Evolutionary conservation across 2,329 filamentous ascomycete genomes (phyloP).

Genomic region (Aspergillus viridinutans): DNA sequence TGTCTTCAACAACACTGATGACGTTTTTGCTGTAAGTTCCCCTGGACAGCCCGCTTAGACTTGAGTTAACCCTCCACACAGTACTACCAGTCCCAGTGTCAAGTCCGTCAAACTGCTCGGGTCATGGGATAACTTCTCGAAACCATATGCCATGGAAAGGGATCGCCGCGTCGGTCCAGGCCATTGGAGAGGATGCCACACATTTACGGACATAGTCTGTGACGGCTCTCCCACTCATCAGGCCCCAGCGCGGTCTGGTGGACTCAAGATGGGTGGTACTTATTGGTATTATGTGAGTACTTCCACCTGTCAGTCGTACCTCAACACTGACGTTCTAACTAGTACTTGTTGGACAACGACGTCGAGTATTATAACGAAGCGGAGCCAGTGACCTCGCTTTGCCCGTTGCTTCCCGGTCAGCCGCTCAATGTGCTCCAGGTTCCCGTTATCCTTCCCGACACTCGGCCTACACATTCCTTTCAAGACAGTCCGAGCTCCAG

Average conservation of each 20-base stretch:
- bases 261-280: constrained; percentile 83
- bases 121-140: constrained; percentile 92
- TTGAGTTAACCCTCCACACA: constrained; percentile 14
- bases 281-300: constrained; percentile 90
- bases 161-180: constrained; percentile 69
- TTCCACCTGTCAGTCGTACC: neutral
- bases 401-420: constrained; percentile 84
- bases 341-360: constrained; percentile 81
- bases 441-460: constrained; percentile 60
- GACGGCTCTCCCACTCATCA: constrained; percentile 61
- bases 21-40: constrained; percentile 33
- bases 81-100: constrained; percentile 36
- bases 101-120: constrained; percentile 74
- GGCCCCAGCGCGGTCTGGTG: constrained; percentile 63
- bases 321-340: constrained; percentile 22
- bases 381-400: constrained; percentile 70
- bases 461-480: constrained; percentile 48
- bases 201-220: constrained; percentile 78
- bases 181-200: constrained; percentile 84
- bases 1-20: constrained; percentile 35
- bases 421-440: constrained; percentile 79
- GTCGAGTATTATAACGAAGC: constrained; percentile 71
- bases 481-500: constrained; percentile 63
- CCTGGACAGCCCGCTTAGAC: neutral
- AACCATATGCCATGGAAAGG: constrained; percentile 73